Evolutionary conservation across 305 asterid genomes (phyloP).

Genomic region (Fraxinus paxiana): DNA sequence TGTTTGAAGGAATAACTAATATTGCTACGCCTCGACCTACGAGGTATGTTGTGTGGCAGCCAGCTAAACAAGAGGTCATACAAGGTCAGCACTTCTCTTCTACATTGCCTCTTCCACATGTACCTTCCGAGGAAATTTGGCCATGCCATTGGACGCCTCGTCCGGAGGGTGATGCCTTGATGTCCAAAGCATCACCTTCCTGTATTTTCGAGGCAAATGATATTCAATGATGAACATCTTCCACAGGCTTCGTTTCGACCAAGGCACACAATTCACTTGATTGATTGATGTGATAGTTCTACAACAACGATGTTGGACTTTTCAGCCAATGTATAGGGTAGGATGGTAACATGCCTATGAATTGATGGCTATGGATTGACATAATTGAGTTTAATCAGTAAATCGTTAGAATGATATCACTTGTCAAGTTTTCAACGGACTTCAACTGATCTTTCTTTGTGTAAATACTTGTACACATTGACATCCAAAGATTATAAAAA

Average conservation of each 20-base stretch:
- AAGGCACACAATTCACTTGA: neutral
- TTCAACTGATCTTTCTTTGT: no score
- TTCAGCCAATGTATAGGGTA: neutral
- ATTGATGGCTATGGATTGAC: neutral
- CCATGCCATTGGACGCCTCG: neutral
- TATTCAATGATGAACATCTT: neutral
- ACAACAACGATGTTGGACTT: neutral
- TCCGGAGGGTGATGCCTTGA: neutral
- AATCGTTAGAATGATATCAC: neutral
- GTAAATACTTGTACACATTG: no score
- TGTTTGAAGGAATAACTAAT: neutral
- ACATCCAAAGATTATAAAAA: no score
- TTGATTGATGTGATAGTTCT: neutral
- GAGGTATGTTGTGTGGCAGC: neutral
- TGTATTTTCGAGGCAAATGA: neutral
- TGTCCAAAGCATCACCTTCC: neutral
- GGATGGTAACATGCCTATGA: neutral
- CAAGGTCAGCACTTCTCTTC: neutral
- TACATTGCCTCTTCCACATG: neutral
- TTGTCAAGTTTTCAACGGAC: no score
- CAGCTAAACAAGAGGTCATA: neutral
- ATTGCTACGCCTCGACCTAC: neutral
- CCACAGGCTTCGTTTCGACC: neutral
- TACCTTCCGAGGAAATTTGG: neutral
- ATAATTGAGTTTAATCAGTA: neutral